These are phyloP conservation scores for Colletotrichum tanaceti DNA, from an alignment of 2,329 filamentous ascomycete genomes.

Conservation along the genomic window DNA sequence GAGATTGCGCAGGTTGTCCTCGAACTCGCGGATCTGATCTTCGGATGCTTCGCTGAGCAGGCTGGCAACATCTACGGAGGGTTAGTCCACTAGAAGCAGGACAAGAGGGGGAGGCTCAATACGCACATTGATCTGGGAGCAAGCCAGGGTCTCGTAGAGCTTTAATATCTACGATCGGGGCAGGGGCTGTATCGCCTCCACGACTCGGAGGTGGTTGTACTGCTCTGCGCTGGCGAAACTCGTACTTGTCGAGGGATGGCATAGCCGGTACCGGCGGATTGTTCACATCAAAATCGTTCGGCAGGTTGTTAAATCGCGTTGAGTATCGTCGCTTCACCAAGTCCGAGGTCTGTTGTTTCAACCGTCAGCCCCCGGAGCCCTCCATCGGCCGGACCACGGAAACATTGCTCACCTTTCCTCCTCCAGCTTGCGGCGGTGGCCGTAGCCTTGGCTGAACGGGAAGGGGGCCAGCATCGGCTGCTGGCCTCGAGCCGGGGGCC, in stretches of 20 bases:
- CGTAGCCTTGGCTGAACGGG: conserved; percentile 41
- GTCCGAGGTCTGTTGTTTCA: conserved; percentile 70
- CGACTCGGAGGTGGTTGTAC: conserved; percentile 66
- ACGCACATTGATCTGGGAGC: conserved; percentile 80
- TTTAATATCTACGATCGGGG: conserved; percentile 79
- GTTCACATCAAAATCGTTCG: conserved; percentile 74
- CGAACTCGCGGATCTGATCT: conserved; percentile 85
- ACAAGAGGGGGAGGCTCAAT: background rate
- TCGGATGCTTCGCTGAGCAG: conserved; percentile 88
- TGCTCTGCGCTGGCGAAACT: conserved; percentile 58
- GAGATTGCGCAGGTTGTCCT: conserved; percentile 78
- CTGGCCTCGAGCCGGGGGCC: conserved; percentile 44
- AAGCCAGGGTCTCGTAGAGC: conserved; percentile 84
- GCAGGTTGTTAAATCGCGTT: conserved; percentile 85
- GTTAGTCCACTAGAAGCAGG: conserved; percentile 28
- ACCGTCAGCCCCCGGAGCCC: conserved; percentile 7
- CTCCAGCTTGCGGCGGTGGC: conserved; percentile 62
- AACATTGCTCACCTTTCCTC: conserved; percentile 64
- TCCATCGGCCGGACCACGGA: background rate
- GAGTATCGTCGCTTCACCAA: conserved; percentile 96
- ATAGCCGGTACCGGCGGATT: conserved; percentile 79
- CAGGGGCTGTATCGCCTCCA: conserved; percentile 60
- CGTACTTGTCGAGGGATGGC: conserved; percentile 70
- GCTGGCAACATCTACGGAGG: conserved; percentile 67
- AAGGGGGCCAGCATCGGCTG: conserved; percentile 36